These are phyloP conservation scores for Aspergillus bridgeri DNA, from an alignment of 495 filamentous ascomycete species.

Conservation along the genomic window DNA sequence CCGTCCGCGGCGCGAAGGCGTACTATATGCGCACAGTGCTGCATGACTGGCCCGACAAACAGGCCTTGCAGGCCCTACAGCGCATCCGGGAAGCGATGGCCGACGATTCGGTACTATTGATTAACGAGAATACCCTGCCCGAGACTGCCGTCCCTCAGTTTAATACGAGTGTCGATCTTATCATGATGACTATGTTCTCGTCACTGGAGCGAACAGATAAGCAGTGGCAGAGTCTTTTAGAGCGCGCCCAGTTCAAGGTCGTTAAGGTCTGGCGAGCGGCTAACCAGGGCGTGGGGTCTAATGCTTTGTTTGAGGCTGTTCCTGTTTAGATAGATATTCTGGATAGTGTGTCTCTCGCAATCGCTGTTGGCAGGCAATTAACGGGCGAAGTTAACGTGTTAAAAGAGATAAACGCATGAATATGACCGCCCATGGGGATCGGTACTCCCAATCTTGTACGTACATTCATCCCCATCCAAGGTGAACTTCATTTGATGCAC, in stretches of 20 bases:
- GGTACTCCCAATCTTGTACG: too few relatives aligned
- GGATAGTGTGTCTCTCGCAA: too few relatives aligned
- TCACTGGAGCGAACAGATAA: slow-evolving; percentile 30
- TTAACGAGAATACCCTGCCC: slow-evolving; percentile 43
- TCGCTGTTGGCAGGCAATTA: too few relatives aligned
- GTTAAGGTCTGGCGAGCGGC: background rate
- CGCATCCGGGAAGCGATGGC: slow-evolving; percentile 39
- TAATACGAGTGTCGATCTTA: slow-evolving; percentile 33
- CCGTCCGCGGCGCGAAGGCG: slow-evolving; percentile 31
- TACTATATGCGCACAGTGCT: slow-evolving; percentile 37
- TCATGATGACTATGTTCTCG: slow-evolving; percentile 36
- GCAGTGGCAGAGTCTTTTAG: slow-evolving; percentile 8
- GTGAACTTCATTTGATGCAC: too few relatives aligned
- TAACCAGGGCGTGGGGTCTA: background rate
- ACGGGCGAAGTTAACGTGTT: too few relatives aligned
- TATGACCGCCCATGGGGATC: too few relatives aligned
- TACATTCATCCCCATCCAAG: too few relatives aligned
- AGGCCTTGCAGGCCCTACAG: slow-evolving; percentile 35
- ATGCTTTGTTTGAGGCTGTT: background rate
- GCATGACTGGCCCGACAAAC: slow-evolving; percentile 46
- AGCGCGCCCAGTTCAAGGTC: background rate
- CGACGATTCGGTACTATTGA: slow-evolving; percentile 31
- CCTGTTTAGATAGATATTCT: background rate
- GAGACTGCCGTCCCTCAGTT: slow-evolving; percentile 29
- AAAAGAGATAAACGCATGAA: too few relatives aligned